A percentile compares a stretch with the other conserved stretches of the same genome.
Conservation (phyloP, 2,329 filamentous ascomycete genomes). For the Mycosphaerella sp. region DNA sequence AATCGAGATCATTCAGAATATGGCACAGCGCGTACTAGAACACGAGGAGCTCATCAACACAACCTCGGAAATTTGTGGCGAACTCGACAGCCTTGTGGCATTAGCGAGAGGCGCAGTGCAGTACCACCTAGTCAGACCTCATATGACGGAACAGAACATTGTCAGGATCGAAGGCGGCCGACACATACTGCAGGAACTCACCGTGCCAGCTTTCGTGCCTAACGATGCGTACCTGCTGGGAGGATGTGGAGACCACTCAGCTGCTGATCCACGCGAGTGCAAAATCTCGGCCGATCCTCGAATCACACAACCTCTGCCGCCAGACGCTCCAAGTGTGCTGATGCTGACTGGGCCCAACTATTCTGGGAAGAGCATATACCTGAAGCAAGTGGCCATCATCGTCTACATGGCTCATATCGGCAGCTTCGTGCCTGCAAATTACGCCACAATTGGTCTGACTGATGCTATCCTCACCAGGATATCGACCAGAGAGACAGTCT, state of each 20-base stretch:
- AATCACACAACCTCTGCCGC: neutral
- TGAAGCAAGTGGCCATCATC: slow-evolving; percentile 88
- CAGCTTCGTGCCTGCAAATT: slow-evolving; percentile 78
- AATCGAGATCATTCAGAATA: slow-evolving; percentile 75
- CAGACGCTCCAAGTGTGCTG: slow-evolving; percentile 57
- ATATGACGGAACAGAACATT: slow-evolving; percentile 62
- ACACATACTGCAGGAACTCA: slow-evolving; percentile 80
- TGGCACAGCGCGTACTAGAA: slow-evolving; percentile 64
- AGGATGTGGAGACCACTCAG: slow-evolving; percentile 41
- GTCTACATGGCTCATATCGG: slow-evolving; percentile 90
- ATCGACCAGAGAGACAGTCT: slow-evolving; percentile 64
- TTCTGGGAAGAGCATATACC: slow-evolving; percentile 91
- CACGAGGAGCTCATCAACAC: slow-evolving; percentile 59
- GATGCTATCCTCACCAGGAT: slow-evolving; percentile 90
- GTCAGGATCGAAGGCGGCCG: slow-evolving; percentile 72
- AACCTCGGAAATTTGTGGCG: slow-evolving; percentile 75
- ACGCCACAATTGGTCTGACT: slow-evolving; percentile 73
- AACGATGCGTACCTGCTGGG: slow-evolving; percentile 71
- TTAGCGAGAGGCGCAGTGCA: slow-evolving; percentile 69
- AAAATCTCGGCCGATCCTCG: slow-evolving; percentile 5
- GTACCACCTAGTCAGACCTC: slow-evolving; percentile 65
- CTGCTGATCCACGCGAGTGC: slow-evolving; percentile 8
- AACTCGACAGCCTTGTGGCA: slow-evolving; percentile 79
- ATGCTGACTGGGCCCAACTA: slow-evolving; percentile 91
- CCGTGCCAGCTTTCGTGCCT: slow-evolving; percentile 71